Percentiles rank a stretch among this genome's conserved stretches.
Evolutionary conservation across 352 stramenopile genomes (phyloP).

Genomic region (Globisporangium sylvaticum): DNA sequence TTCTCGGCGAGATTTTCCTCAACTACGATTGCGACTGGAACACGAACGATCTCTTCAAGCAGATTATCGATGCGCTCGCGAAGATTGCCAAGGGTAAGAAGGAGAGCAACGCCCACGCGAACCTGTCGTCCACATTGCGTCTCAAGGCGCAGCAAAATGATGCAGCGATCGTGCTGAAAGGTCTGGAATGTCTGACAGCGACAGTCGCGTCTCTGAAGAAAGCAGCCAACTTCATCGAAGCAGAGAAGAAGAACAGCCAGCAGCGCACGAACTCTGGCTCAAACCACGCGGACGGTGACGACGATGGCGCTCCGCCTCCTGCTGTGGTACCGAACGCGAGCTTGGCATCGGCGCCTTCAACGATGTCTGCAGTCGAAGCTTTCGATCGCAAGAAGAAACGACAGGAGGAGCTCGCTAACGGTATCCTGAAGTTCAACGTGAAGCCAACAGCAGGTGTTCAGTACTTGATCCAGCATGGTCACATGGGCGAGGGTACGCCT

Average conservation of each 20-base stretch:
- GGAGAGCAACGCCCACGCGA: slow-evolving; percentile 45
- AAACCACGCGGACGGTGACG: slow-evolving; percentile 40
- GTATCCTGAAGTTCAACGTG: slow-evolving; percentile 97
- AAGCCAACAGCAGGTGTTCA: slow-evolving; percentile 90
- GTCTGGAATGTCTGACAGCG: slow-evolving; percentile 91
- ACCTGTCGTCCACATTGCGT: slow-evolving; percentile 51
- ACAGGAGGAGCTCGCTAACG: slow-evolving; percentile 96
- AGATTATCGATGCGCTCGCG: slow-evolving; percentile 95
- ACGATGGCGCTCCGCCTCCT: slow-evolving; percentile 26
- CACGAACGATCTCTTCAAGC: slow-evolving; percentile 96
- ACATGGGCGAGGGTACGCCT: slow-evolving; percentile 89
- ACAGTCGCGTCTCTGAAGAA: slow-evolving; percentile 92
- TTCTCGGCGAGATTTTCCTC: slow-evolving; percentile 98
- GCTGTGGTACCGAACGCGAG: slow-evolving; percentile 19
- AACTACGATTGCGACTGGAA: slow-evolving; percentile 99
- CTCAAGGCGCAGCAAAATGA: slow-evolving; percentile 75
- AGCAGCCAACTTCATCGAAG: slow-evolving; percentile 73
- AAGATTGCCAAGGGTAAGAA: slow-evolving; percentile 93
- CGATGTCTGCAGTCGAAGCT: slow-evolving; percentile 88
- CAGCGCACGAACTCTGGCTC: slow-evolving; percentile 18
- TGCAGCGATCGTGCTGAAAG: slow-evolving; percentile 68
- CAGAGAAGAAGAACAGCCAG: slow-evolving; percentile 42
- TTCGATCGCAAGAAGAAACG: slow-evolving; percentile 97
- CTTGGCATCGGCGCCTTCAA: slow-evolving; percentile 22
- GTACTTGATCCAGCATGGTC: slow-evolving; percentile 90